These are phyloP conservation scores for Cenococcum geophilum DNA, from an alignment of 495 filamentous ascomycete genomes.

Conservation along the genomic window DNA sequence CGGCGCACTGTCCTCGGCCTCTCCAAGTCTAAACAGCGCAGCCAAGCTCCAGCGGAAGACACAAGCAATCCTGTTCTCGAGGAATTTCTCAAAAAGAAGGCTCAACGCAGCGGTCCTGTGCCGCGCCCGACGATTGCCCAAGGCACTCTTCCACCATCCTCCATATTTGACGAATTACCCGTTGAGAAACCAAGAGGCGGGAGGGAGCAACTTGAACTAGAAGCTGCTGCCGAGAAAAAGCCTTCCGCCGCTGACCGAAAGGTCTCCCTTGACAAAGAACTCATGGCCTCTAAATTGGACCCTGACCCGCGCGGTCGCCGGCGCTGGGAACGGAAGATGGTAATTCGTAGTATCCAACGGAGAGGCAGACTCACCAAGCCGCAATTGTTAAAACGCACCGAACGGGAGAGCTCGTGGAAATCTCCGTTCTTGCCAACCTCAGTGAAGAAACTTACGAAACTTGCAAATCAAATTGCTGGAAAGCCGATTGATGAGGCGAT, in stretches of 20 bases:
- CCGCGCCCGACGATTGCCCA: background rate
- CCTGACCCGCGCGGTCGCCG: constrained; percentile 59
- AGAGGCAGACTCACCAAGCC: constrained; percentile 59
- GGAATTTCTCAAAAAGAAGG: constrained; percentile 27
- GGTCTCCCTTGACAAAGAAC: constrained; percentile 20
- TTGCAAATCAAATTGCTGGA: constrained; percentile 81
- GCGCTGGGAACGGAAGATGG: constrained; percentile 77
- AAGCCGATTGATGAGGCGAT: constrained; percentile 91
- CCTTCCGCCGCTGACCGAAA: constrained; percentile 4
- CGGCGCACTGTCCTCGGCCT: constrained; percentile 3
- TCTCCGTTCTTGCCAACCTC: constrained; percentile 68
- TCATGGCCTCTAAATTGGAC: constrained; percentile 55
- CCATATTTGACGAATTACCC: constrained; percentile 56
- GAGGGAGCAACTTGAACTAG: background rate
- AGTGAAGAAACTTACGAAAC: constrained; percentile 76
- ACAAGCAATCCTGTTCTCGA: constrained; percentile 35
- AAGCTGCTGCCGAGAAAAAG: constrained; percentile 14
- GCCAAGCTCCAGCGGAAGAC: background rate
- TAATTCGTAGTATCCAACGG: constrained; percentile 61
- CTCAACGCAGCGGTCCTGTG: background rate
- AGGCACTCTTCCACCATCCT: constrained; percentile 43
- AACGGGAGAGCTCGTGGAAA: constrained; percentile 59
- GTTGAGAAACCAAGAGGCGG: background rate
- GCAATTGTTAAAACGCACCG: constrained; percentile 62
- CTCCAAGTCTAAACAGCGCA: background rate